Evolutionary conservation across 202 grass and related monocot genomes (phyloP).

Genomic region (Musa balbisiana): DNA sequence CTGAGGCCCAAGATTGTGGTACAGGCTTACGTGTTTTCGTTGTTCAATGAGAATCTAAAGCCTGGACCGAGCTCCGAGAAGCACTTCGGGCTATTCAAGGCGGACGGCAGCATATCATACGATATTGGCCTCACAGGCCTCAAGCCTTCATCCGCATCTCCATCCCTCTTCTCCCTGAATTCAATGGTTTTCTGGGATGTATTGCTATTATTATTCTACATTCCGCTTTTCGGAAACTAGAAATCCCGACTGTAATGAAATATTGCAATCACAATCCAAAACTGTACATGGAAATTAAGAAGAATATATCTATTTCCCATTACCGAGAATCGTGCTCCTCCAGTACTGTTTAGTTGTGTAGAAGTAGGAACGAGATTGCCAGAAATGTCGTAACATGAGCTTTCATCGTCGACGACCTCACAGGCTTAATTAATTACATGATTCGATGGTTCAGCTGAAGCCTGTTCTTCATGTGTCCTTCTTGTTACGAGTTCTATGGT

Average conservation of each 20-base stretch:
- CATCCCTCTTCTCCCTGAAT: conserved; percentile 39
- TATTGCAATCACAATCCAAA: no score
- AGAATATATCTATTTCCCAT: no score
- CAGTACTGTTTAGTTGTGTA: neutral
- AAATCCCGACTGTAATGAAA: neutral
- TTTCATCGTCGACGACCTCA: neutral
- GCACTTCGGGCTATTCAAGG: conserved; percentile 78
- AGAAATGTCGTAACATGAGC: neutral
- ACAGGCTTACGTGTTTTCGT: conserved; percentile 83
- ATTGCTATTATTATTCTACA: neutral
- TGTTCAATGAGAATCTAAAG: conserved; percentile 88
- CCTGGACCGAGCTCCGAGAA: conserved; percentile 48
- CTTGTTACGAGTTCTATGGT: no score
- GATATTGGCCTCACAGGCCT: conserved; percentile 64
- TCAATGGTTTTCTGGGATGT: conserved; percentile 3
- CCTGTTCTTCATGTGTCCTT: no score
- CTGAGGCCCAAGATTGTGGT: conserved; percentile 60
- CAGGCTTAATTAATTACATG: neutral
- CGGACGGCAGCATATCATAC: conserved; percentile 84
- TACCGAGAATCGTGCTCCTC: no score
- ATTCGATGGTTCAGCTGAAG: neutral
- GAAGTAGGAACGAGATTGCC: neutral
- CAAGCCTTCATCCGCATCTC: conserved; percentile 48
- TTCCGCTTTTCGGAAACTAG: neutral
- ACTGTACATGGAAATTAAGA: no score